Conservation (phyloP, 2,329 filamentous ascomycete species). For the Fusarium chuoi region DNA sequence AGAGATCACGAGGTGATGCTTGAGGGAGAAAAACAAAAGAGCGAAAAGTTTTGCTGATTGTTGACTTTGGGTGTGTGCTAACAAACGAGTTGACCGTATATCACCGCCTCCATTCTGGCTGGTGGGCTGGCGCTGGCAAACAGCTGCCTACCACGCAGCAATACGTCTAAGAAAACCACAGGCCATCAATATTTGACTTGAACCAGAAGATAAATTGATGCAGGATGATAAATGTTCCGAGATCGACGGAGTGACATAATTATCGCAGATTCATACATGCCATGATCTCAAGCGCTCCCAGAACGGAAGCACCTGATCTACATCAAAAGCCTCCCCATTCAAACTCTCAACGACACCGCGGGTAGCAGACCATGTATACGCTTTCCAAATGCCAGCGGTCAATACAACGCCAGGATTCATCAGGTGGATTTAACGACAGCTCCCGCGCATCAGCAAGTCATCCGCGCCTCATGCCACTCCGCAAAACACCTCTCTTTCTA, state of each 20-base stretch:
- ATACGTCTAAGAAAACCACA: fast-evolving
- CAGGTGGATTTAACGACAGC: too few species aligned
- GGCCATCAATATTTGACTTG: fast-evolving
- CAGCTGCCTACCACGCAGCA: fast-evolving
- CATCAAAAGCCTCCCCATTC: too few species aligned
- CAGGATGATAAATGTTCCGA: fast-evolving
- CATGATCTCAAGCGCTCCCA: too few species aligned
- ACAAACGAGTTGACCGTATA: fast-evolving
- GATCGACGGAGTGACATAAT: fast-evolving
- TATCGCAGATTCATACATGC: neutral
- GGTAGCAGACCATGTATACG: too few species aligned
- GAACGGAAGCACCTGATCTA: too few species aligned
- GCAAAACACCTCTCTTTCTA: too few species aligned
- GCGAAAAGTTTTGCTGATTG: fast-evolving
- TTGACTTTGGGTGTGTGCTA: neutral
- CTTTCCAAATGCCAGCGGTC: too few species aligned
- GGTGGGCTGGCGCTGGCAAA: neutral
- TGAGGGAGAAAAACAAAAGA: too few species aligned
- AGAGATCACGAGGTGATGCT: neutral
- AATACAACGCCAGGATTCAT: too few species aligned
- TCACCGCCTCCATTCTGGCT: fast-evolving
- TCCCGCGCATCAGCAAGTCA: too few species aligned
- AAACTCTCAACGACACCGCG: too few species aligned
- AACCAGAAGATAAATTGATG: fast-evolving
- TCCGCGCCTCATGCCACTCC: too few species aligned